A percentile compares a stretch with the other conserved stretches of the same genome.
Evolutionary conservation across 225 moss, liverwort and hornwort species (phyloP).

Genomic region (Ulota crispa): DNA sequence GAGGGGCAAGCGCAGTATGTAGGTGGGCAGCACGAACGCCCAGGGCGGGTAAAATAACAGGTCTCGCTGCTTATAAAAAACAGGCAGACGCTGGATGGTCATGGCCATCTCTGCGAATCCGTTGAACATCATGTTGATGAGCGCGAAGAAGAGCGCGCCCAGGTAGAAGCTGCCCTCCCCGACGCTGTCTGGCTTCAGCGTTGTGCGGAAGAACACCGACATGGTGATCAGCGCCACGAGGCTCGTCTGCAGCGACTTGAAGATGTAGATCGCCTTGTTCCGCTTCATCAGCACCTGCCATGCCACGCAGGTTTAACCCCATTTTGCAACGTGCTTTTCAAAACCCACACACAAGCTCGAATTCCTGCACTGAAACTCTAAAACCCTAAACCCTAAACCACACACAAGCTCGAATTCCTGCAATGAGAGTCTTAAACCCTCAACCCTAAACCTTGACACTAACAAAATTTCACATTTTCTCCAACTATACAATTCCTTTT

Average conservation of each 20-base stretch:
- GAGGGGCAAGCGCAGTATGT: conserved; percentile 60
- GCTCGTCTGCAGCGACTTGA: conserved; percentile 60
- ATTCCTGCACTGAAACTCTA: too few relatives aligned
- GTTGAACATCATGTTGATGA: conserved; percentile 72
- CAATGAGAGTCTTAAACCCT: too few relatives aligned
- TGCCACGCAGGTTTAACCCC: too few relatives aligned
- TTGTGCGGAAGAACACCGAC: conserved; percentile 57
- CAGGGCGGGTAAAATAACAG: conserved; percentile 70
- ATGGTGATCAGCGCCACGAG: conserved; percentile 61
- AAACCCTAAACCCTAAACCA: too few relatives aligned
- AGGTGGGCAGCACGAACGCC: conserved; percentile 65
- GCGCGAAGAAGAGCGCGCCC: conserved; percentile 65
- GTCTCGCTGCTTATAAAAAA: conserved; percentile 79
- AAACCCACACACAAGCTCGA: too few relatives aligned
- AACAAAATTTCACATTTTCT: too few relatives aligned
- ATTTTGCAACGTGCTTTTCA: too few relatives aligned
- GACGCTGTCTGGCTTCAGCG: conserved; percentile 24
- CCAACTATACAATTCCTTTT: too few relatives aligned
- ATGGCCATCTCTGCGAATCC: conserved; percentile 71
- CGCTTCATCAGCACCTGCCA: conserved; percentile 57
- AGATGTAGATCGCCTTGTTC: conserved; percentile 66
- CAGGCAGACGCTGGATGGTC: conserved; percentile 59
- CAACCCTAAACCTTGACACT: too few relatives aligned
- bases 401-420: too few relatives aligned
- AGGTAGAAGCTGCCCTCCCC: conserved; percentile 39